phyloP scores from a whole-genome alignment of 1,284 basidiomycete species.

The Ceratobasidium sp. region DNA sequence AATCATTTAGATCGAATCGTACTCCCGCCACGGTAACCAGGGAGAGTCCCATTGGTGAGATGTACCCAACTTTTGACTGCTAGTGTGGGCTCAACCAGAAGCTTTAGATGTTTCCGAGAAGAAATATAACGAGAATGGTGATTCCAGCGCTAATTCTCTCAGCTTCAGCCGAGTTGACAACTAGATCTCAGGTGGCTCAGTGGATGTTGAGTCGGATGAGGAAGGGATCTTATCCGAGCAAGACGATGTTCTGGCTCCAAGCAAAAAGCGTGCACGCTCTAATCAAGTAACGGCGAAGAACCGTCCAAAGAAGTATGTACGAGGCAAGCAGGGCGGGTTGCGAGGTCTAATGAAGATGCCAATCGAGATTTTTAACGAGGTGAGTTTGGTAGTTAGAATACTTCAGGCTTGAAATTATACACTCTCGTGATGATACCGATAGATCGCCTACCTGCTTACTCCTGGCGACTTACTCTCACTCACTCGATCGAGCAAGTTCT shows the following conservation, averaged over 20 bases:
- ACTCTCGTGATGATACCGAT: background rate
- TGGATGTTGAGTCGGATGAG: background rate
- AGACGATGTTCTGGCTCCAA: background rate
- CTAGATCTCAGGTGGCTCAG: no score
- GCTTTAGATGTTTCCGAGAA: no score
- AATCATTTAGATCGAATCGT: no score
- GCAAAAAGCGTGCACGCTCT: slow-evolving; percentile 6
- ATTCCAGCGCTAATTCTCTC: no score
- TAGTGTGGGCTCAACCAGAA: no score
- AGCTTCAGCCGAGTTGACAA: no score
- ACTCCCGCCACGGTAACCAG: no score
- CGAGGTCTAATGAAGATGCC: slow-evolving; percentile 26
- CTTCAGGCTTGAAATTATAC: background rate
- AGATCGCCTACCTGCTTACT: slow-evolving; percentile 3
- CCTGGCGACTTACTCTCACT: slow-evolving; percentile 7
- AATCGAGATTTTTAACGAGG: slow-evolving; percentile 8
- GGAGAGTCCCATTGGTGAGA: no score
- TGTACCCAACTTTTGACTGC: no score
- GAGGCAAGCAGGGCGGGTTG: slow-evolving; percentile 2
- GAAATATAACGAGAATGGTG: no score
- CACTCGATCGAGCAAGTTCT: background rate
- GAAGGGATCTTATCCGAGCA: background rate
- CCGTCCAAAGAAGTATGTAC: background rate
- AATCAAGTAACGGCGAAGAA: background rate
- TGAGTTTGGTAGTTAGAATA: background rate